Evolutionary conservation across 352 stramenopile genomes (phyloP).

Genomic region (Phytophthora sp.): DNA sequence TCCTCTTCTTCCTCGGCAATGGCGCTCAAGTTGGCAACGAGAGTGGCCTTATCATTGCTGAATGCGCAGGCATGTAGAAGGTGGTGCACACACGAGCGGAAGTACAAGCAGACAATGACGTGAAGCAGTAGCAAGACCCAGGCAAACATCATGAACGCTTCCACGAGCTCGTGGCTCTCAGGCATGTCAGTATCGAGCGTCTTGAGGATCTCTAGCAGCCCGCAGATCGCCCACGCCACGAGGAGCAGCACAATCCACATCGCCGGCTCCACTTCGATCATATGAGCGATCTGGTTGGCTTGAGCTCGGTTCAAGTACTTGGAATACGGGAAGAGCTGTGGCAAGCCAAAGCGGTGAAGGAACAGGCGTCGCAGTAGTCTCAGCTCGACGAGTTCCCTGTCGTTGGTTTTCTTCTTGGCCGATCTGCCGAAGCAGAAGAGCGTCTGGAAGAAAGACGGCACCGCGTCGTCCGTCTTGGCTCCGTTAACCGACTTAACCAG

Average conservation of each 20-base stretch:
- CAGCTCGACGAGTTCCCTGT: slow-evolving; percentile 38
- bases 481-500: slow-evolving; percentile 23
- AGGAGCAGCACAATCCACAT: slow-evolving; percentile 62
- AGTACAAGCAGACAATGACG: slow-evolving; percentile 42
- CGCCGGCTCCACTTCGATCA: slow-evolving; percentile 72
- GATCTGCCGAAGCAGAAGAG: slow-evolving; percentile 24
- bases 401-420: slow-evolving; percentile 17
- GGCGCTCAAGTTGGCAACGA: slow-evolving; percentile 24
- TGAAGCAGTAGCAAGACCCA: slow-evolving; percentile 48
- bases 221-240: slow-evolving; percentile 44
- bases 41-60: slow-evolving; percentile 25
- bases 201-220: slow-evolving; percentile 39
- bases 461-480: slow-evolving; percentile 1
- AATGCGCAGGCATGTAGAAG: slow-evolving; percentile 25
- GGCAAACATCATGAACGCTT: slow-evolving; percentile 46
- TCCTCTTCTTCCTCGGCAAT: slow-evolving; percentile 30
- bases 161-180: slow-evolving; percentile 40
- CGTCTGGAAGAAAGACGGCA: slow-evolving; percentile 21
- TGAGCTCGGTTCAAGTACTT: slow-evolving; percentile 78
- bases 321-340: slow-evolving; percentile 63
- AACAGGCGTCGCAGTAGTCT: slow-evolving; percentile 52
- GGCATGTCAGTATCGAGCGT: slow-evolving; percentile 20
- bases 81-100: slow-evolving; percentile 33
- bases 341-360: slow-evolving; percentile 44
- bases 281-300: slow-evolving; percentile 74